phyloP scores from a whole-genome alignment of 2,329 filamentous ascomycete genomes.

The Plectosphaerella cucumerina region DNA sequence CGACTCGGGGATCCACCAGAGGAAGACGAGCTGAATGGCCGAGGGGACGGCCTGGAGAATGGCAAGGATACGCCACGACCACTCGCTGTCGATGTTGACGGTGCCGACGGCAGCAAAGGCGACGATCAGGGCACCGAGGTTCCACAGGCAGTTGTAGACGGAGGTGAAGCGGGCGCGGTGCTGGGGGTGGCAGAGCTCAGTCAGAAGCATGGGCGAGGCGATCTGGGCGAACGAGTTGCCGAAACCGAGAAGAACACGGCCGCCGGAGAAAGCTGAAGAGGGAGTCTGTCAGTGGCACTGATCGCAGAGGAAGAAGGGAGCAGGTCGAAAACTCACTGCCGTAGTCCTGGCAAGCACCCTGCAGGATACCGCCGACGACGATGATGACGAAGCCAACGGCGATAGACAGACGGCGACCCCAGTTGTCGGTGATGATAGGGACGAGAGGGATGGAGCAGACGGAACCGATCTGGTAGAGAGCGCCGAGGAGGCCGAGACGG shows the following conservation, averaged over 20 bases:
- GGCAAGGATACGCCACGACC: conserved; percentile 64
- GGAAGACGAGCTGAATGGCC: conserved; percentile 55
- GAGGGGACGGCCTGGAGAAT: conserved; percentile 59
- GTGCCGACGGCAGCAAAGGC: conserved; percentile 62
- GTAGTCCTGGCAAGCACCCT: conserved; percentile 23
- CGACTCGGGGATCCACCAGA: conserved; percentile 59
- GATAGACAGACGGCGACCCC: conserved; percentile 23
- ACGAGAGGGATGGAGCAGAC: conserved; percentile 28
- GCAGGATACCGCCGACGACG: conserved; percentile 22
- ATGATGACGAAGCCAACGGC: conserved; percentile 23
- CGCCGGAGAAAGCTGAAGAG: conserved; percentile 32
- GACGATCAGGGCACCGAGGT: conserved; percentile 51
- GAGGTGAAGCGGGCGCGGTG: conserved; percentile 61
- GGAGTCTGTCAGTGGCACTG: not conserved
- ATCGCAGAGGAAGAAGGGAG: not conserved
- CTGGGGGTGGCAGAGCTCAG: conserved; percentile 64
- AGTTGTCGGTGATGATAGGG: conserved; percentile 23
- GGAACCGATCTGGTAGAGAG: conserved; percentile 44
- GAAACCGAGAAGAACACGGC: conserved; percentile 61
- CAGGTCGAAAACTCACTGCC: not conserved
- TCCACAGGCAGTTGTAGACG: conserved; percentile 65
- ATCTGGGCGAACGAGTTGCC: conserved; percentile 62
- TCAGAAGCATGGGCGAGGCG: conserved; percentile 55
- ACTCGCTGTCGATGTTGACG: conserved; percentile 49
- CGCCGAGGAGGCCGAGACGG: conserved; percentile 24